Conservation (phyloP, 257 asterid species). For the Fraxinus pennsylvanica region DNA sequence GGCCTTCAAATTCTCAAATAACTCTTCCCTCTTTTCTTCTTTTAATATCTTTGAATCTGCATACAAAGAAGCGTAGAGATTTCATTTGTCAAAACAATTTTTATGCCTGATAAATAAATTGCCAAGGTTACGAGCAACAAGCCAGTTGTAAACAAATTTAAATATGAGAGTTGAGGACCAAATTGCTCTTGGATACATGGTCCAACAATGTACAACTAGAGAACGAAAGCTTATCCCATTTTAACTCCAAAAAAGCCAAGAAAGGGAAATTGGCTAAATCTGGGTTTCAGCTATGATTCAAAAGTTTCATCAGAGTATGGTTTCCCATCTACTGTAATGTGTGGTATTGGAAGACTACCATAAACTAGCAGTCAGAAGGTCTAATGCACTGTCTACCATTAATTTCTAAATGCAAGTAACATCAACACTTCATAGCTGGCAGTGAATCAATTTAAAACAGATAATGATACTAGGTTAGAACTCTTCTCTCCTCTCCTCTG, state of each 20-base stretch:
- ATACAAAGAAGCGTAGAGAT: slow-evolving; percentile 15
- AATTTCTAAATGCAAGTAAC: too few species aligned
- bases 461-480: background rate
- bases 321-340: too few species aligned
- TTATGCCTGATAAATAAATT: background rate
- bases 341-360: too few species aligned
- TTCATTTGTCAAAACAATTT: slow-evolving; percentile 9
- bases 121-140: background rate
- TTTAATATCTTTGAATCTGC: slow-evolving; percentile 91
- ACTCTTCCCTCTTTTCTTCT: slow-evolving; percentile 94
- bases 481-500: too few species aligned
- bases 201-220: background rate
- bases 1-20: slow-evolving; percentile 75
- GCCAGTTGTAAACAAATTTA: background rate
- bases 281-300: slow-evolving; percentile 5
- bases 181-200: background rate
- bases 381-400: too few species aligned
- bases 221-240: background rate
- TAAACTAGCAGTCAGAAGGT: too few species aligned
- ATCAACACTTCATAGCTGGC: background rate
- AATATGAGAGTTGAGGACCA: background rate
- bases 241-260: background rate
- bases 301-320: background rate
- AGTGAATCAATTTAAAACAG: background rate
- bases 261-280: background rate